Evolutionary conservation across 129 eudicot species (phyloP).

Genomic region (Lonicera japonica): DNA sequence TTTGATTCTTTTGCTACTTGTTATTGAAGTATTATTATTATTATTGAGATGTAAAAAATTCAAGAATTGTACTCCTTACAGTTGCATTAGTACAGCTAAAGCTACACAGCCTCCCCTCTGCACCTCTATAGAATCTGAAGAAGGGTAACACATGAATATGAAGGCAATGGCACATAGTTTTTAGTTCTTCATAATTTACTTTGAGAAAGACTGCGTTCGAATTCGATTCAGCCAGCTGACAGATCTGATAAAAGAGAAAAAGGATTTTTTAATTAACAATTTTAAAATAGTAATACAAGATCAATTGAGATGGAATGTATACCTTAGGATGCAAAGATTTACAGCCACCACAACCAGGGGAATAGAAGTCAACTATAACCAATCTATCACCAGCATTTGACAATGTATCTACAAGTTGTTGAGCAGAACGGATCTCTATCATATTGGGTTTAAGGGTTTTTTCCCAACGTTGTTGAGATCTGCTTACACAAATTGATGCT

Average conservation of each 20-base stretch:
- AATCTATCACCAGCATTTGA: slow-evolving; percentile 64
- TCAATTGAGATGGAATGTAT: neutral
- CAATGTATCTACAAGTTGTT: slow-evolving; percentile 55
- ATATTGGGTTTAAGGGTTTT: slow-evolving; percentile 83
- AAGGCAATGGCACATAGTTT: slow-evolving; percentile 1
- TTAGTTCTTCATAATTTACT: neutral
- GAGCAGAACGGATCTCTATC: slow-evolving; percentile 83
- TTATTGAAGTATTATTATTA: too few species aligned
- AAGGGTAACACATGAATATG: neutral
- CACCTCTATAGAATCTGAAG: neutral
- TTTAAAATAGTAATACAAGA: neutral
- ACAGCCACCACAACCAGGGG: slow-evolving; percentile 99
- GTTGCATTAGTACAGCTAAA: slow-evolving; percentile 19
- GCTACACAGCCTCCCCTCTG: neutral
- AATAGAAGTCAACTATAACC: slow-evolving; percentile 72
- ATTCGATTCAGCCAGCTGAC: neutral
- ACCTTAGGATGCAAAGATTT: slow-evolving; percentile 96
- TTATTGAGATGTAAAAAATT: too few species aligned
- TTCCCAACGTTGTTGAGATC: slow-evolving; percentile 83
- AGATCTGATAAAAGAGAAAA: neutral
- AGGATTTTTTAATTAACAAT: neutral
- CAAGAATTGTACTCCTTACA: neutral
- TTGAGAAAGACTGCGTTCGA: neutral
- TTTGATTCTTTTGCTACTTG: neutral
- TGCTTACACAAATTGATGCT: slow-evolving; percentile 48